These are phyloP conservation scores for Colletotrichum costaricense DNA, from an alignment of 2,329 filamentous ascomycete genomes.

Conservation along the genomic window DNA sequence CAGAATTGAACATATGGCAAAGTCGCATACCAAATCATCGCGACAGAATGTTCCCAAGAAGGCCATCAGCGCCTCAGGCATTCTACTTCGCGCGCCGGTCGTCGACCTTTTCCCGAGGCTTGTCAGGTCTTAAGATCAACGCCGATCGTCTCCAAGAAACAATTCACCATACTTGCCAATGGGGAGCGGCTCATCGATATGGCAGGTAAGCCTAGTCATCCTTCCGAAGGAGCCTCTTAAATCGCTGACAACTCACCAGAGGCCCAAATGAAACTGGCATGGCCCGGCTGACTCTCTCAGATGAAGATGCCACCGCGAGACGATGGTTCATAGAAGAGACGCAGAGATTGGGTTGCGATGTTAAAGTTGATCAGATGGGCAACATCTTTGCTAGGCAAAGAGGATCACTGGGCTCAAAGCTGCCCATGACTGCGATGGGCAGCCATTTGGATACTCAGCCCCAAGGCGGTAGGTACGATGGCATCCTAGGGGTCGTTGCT, in stretches of 20 bases:
- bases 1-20: neutral
- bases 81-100: neutral
- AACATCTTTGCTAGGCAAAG: slow-evolving; percentile 82
- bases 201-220: slow-evolving; percentile 40
- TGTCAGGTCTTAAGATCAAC: slow-evolving; percentile 42
- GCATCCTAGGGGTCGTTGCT: slow-evolving; percentile 79
- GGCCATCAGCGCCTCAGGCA: neutral
- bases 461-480: slow-evolving; percentile 77
- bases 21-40: neutral
- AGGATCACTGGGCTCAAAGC: slow-evolving; percentile 65
- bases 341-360: slow-evolving; percentile 71
- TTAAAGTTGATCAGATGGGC: slow-evolving; percentile 80
- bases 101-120: neutral
- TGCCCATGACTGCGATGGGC: slow-evolving; percentile 74
- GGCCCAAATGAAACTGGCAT: slow-evolving; percentile 73
- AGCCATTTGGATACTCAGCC: slow-evolving; percentile 77
- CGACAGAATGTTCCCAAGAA: neutral
- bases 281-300: slow-evolving; percentile 77
- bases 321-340: slow-evolving; percentile 80
- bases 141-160: slow-evolving; percentile 43
- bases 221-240: neutral
- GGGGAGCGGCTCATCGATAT: slow-evolving; percentile 44
- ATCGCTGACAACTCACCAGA: slow-evolving; percentile 7
- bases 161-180: slow-evolving; percentile 47
- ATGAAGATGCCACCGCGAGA: slow-evolving; percentile 77